These are phyloP conservation scores for Penicillium sp. DNA, from an alignment of 2,329 filamentous ascomycete species.

Conservation along the genomic window DNA sequence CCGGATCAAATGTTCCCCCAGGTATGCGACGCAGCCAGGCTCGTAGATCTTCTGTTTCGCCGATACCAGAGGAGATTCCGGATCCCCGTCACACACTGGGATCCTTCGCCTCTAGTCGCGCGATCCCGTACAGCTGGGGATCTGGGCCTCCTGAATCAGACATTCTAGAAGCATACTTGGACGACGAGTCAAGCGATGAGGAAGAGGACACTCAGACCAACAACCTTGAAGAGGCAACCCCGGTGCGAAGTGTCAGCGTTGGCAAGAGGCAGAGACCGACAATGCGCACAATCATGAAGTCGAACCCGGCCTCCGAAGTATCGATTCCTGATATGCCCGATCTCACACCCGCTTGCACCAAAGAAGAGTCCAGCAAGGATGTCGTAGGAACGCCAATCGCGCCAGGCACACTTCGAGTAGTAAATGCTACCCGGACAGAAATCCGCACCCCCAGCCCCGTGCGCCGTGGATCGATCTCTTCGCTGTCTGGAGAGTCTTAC, in stretches of 20 bases:
- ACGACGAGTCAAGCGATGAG: constrained; percentile 26
- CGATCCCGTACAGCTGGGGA: constrained; percentile 69
- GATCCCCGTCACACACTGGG: constrained; percentile 49
- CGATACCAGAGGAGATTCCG: constrained; percentile 71
- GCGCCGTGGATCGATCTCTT: constrained; percentile 15
- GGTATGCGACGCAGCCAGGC: constrained; percentile 50
- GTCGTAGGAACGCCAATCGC: not conserved
- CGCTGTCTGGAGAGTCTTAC: constrained; percentile 22
- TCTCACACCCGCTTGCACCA: not conserved
- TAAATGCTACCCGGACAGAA: not conserved
- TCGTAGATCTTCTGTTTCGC: constrained; percentile 67
- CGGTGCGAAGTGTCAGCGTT: constrained; percentile 45
- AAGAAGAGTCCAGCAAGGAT: not conserved
- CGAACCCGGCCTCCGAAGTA: constrained; percentile 24
- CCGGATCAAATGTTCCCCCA: constrained; percentile 25
- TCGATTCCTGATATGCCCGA: constrained; percentile 13
- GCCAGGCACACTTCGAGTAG: not conserved
- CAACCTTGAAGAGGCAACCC: constrained; percentile 22
- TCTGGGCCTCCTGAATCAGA: constrained; percentile 50
- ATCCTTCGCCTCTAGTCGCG: constrained; percentile 70
- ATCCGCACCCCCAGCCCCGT: constrained; percentile 8
- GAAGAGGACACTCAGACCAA: constrained; percentile 11
- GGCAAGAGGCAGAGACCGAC: constrained; percentile 44
- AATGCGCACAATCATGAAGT: constrained; percentile 41
- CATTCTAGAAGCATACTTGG: constrained; percentile 41